Evolutionary conservation across 495 filamentous ascomycete species (phyloP).

Genomic region (Trichoderma gamsii): DNA sequence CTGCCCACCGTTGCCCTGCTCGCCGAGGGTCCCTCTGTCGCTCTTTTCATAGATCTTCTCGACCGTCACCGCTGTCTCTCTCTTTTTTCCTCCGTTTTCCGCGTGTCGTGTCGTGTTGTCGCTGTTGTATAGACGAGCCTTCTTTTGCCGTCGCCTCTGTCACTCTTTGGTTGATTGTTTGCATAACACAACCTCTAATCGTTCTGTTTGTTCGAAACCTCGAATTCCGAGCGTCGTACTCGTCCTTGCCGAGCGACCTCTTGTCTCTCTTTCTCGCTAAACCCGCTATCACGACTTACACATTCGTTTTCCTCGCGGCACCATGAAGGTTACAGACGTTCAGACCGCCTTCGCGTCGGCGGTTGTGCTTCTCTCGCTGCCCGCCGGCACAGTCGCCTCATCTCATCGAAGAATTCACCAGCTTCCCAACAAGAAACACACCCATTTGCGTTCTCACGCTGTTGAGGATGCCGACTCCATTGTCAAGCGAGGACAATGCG

Average conservation of each 20-base stretch:
- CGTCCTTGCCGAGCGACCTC: not conserved
- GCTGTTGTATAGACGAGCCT: slow-evolving; percentile 8
- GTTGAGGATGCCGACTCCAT: not conserved
- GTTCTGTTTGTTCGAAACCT: not conserved
- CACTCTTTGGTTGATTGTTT: slow-evolving; percentile 2
- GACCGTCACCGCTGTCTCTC: slow-evolving; percentile 10
- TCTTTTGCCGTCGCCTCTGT: slow-evolving; percentile 4
- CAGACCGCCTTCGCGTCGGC: slow-evolving; percentile 9
- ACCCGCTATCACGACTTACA: not conserved
- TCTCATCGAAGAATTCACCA: slow-evolving; percentile 12
- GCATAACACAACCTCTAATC: not conserved
- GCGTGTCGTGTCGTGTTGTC: slow-evolving; percentile 7
- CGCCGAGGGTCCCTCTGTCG: not conserved
- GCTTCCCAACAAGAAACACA: slow-evolving; percentile 9
- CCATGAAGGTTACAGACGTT: slow-evolving; percentile 14
- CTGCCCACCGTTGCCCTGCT: not conserved
- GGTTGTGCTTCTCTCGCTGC: slow-evolving; percentile 4
- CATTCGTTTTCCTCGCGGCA: not conserved
- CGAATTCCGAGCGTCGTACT: slow-evolving; percentile 2
- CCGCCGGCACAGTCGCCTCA: not conserved
- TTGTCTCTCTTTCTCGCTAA: not conserved
- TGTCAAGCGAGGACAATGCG: slow-evolving; percentile 37
- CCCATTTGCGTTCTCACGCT: not conserved
- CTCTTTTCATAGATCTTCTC: slow-evolving; percentile 14
- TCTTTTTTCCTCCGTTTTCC: not conserved